Evolutionary conservation across 192 early-diverging fungal species (phyloP).

Genomic region (Podila clonocystis): DNA sequence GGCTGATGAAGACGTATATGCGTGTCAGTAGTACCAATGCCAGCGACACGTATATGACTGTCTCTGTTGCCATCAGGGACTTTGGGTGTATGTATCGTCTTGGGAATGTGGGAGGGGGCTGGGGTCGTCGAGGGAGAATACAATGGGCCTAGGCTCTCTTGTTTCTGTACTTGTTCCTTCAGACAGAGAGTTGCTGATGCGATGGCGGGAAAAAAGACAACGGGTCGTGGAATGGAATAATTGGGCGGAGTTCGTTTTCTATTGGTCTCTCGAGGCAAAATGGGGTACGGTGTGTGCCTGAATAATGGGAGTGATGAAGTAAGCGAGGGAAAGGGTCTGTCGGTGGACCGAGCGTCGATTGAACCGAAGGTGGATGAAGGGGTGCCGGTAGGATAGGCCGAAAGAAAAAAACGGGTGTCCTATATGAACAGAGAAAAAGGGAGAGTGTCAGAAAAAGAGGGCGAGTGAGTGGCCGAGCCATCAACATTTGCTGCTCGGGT

Average conservation of each 20-base stretch:
- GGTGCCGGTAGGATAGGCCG: neutral
- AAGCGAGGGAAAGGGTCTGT: too few species aligned
- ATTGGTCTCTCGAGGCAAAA: too few species aligned
- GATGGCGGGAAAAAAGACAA: neutral
- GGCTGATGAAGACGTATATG: conserved; percentile 50
- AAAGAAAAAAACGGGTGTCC: conserved; percentile 5
- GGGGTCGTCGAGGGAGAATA: neutral
- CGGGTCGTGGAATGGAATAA: neutral
- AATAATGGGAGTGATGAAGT: too few species aligned
- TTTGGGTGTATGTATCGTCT: neutral
- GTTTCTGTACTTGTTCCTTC: neutral
- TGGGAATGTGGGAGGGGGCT: neutral
- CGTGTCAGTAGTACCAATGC: conserved; percentile 45
- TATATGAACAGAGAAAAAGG: neutral
- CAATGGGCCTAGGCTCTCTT: neutral
- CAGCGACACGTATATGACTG: conserved; percentile 45
- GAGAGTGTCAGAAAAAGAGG: neutral
- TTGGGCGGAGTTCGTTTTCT: too few species aligned
- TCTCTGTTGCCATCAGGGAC: conserved; percentile 37
- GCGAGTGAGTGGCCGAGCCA: too few species aligned
- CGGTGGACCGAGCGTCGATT: too few species aligned
- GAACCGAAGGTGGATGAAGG: too few species aligned
- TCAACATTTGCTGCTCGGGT: too few species aligned
- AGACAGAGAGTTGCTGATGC: neutral
- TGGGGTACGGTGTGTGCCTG: too few species aligned